Conservation (phyloP, 805 yeast genomes). For the Ogataea henricii region DNA sequence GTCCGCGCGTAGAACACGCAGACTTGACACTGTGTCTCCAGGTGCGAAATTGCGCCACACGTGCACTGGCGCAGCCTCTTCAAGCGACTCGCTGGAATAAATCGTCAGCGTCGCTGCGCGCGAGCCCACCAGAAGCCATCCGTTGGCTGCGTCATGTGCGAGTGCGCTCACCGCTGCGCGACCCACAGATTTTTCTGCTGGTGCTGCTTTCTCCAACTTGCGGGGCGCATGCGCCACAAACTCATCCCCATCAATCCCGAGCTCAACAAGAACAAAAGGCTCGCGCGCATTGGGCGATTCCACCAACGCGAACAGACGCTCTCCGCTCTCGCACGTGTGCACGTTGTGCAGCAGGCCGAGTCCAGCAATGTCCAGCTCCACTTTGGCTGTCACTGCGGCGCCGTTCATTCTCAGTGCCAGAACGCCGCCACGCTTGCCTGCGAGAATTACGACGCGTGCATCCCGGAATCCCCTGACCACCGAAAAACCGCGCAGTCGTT, state of each 20-base stretch:
- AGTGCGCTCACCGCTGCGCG: slow-evolving; percentile 56
- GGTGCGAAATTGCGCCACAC: slow-evolving; percentile 51
- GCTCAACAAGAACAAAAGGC: slow-evolving; percentile 46
- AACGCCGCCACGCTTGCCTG: slow-evolving; percentile 43
- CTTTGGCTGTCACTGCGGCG: slow-evolving; percentile 33
- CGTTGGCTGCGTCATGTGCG: slow-evolving; percentile 39
- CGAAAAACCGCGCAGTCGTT: slow-evolving; percentile 30
- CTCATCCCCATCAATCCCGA: slow-evolving; percentile 25
- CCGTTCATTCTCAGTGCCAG: slow-evolving; percentile 44
- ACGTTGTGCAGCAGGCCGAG: slow-evolving; percentile 51
- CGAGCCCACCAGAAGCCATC: slow-evolving; percentile 64
- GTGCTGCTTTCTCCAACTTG: slow-evolving; percentile 27
- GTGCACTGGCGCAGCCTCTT: slow-evolving; percentile 16
- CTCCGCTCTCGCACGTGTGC: slow-evolving; percentile 34
- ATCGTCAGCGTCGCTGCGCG: background rate
- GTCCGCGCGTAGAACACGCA: background rate
- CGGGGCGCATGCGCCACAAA: slow-evolving; percentile 26
- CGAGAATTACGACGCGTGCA: slow-evolving; percentile 27
- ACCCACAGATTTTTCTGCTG: slow-evolving; percentile 37
- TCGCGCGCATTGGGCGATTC: slow-evolving; percentile 73
- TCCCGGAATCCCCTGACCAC: slow-evolving; percentile 28
- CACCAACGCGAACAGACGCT: slow-evolving; percentile 42
- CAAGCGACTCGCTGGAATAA: background rate
- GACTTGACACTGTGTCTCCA: slow-evolving; percentile 66
- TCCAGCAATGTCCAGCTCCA: slow-evolving; percentile 32